These are phyloP conservation scores for Paratinospora sagittata DNA, from an alignment of 164 flowering plant species.

Conservation along the genomic window DNA sequence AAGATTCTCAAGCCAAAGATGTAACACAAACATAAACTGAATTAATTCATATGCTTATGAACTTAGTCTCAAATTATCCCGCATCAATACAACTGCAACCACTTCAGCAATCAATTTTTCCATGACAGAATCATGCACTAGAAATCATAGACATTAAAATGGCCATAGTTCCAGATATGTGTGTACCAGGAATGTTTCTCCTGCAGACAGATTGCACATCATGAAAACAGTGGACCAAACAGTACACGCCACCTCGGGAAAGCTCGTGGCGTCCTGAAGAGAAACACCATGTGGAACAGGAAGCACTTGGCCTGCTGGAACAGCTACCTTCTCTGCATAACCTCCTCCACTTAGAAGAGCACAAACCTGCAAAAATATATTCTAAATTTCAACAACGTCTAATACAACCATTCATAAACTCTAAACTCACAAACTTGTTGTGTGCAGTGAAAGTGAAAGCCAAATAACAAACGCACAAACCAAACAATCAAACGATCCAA, in stretches of 20 bases:
- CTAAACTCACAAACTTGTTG: not conserved
- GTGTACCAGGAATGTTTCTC: slow-evolving; percentile 79
- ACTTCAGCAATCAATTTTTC: not conserved
- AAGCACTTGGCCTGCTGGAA: slow-evolving; percentile 81
- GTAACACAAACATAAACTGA: too few species aligned
- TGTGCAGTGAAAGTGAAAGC: too few species aligned
- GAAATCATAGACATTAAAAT: not conserved
- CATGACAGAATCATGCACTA: not conserved
- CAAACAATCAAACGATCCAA: too few species aligned
- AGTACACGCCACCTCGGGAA: slow-evolving; percentile 97
- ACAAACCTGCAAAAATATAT: slow-evolving; percentile 61
- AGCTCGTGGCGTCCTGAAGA: slow-evolving; percentile 73
- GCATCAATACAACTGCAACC: too few species aligned
- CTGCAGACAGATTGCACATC: slow-evolving; percentile 67
- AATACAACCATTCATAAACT: too few species aligned
- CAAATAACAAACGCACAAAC: too few species aligned
- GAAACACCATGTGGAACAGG: slow-evolving; percentile 83
- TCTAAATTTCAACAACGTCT: not conserved
- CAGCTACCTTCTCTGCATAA: slow-evolving; percentile 93
- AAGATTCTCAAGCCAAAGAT: too few species aligned
- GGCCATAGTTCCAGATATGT: not conserved
- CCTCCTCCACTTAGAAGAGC: slow-evolving; percentile 95
- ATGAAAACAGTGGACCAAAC: slow-evolving; percentile 97
- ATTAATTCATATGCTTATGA: too few species aligned
- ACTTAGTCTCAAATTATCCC: too few species aligned